Evolutionary conservation across 129 eudicot genomes (phyloP), one percentile per base, ranked within the genome.

Genomic region (Pulicaria dysenterica): DNA sequence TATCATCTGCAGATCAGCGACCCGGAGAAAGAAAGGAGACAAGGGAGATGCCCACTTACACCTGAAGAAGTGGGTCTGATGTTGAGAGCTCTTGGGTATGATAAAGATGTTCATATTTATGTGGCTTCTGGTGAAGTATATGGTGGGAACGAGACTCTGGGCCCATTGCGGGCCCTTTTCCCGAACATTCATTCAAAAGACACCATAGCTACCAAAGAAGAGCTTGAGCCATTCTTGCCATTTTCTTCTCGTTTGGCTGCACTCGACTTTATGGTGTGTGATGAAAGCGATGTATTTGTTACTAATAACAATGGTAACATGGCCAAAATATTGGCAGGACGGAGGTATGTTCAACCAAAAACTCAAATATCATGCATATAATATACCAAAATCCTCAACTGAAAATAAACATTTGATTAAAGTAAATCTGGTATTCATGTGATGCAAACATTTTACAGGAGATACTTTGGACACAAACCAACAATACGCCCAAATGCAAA

Each of bases 171-270:
- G 76, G 90, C 84, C 8, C 96, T 91, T 36, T 91, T 88, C 69
- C 96, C 97, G 11, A 88, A 91, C 64, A 84, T 88, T 79, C 78
- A 85, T 73, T 85, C 97, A 34, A 91, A 91, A 77, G 90, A 91
- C 69, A 80, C 87, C n/a, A 68, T 88, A 57, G 86, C 95, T 45
- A 81, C 83, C 74, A 72, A 77, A 76, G 67, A 88, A 73, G 97
- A 91, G 77, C 79, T 91, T n/a, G 85, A 76, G 72, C 96, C 91
- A 6, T 91, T 91, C 74, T 41, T 83, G n/a, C 44, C 77, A 5
- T 91, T 86, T 69, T 91, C 97, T 60, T 88, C 97, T 73, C 96
- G 92, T 64, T 84, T 91, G 97, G 97, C 97, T 38, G 96, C 97
- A 1, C 70, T 91, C 14, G 97, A 91, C 74, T 91, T 82, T 72